Base-by-base conservation (phyloP, 805 yeast genomes). In the Candida patagonica region DNA sequence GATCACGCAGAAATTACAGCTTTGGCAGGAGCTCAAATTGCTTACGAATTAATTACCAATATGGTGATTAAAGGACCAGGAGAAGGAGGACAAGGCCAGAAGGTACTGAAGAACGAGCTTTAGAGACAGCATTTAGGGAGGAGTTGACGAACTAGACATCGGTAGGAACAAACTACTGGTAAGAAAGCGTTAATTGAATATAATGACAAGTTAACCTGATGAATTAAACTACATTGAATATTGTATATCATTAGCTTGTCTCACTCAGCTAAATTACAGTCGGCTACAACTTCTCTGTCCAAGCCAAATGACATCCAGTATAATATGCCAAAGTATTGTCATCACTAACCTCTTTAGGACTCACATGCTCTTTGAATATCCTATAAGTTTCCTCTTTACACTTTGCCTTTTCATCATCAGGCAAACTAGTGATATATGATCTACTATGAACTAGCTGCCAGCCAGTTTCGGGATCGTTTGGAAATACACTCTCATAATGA, bases 41-140 rank as follows among this genome's bases (percentile, higher is more conserved):
- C 77, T 1, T 81, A 62, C 59, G 94, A 83, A 56, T 51, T 83
- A 30, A 57, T 82, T 39, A 80, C 92, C 10, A 73, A 74, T 43
- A 82, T 83, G 85, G 87, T 81, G 12, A 74, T 78, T 54, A 74
- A 68, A 49, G 79, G 75, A 41, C 53, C 44, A 33, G 46, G 34
- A 32, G 52, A 35, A 23, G 42, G 41, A 17, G 30, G 39, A 8
- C 33, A 41, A 10, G 38, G 30, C 25, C 25, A 27, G 26, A 39
- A 35, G 24, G 30, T 36, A 6, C 31, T 35, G 26, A 53, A 53
- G 27, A 44, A 54, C 15, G 59, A 55, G 32, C 43, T 54, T 15
- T 54, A 43, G 35, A 19, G 3, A 29, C 16, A 5, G 13, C 15
- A 15, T 29, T 4, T 29, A 8, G 17, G 16, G 31, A 15, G 4